Evolutionary conservation across 345 rosid genomes (phyloP).

Genomic region (Carallia brachiata): DNA sequence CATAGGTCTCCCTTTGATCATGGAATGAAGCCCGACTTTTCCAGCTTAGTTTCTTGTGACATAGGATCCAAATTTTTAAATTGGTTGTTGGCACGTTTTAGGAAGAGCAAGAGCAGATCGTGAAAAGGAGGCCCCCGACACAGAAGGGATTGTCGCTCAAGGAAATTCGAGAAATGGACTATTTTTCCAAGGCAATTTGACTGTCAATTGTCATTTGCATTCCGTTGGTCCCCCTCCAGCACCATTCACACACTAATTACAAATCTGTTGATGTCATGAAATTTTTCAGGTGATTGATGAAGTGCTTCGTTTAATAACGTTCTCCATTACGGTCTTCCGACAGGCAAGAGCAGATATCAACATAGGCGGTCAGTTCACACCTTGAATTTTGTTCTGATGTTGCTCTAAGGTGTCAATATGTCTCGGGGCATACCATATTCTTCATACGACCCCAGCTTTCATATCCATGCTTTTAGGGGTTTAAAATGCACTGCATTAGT

Average conservation of each 20-base stretch:
- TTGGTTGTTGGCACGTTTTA: constrained; percentile 17
- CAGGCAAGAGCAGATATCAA: constrained; percentile 61
- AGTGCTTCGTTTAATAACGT: constrained; percentile 70
- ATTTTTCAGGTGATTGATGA: constrained; percentile 70
- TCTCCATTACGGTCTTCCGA: constrained; percentile 74
- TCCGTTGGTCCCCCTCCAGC: too few relatives aligned
- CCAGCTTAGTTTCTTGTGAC: neutral
- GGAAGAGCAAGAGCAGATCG: constrained; percentile 71
- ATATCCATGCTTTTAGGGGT: too few relatives aligned
- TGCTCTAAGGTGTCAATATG: neutral
- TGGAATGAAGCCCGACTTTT: neutral
- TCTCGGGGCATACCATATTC: neutral
- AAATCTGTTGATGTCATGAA: neutral
- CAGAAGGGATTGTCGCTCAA: constrained; percentile 57
- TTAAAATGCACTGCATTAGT: too few relatives aligned
- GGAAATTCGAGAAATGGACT: constrained; percentile 73
- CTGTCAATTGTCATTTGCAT: too few relatives aligned
- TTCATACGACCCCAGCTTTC: too few relatives aligned
- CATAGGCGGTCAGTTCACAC: constrained; percentile 45
- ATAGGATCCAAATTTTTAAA: neutral
- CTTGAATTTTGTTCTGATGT: neutral
- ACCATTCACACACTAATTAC: too few relatives aligned
- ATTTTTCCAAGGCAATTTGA: constrained; percentile 53
- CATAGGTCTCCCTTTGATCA: neutral
- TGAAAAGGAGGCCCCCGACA: constrained; percentile 34